Evolutionary conservation across 331 rosid species (phyloP).

Genomic region (Cucumis variabilis): DNA sequence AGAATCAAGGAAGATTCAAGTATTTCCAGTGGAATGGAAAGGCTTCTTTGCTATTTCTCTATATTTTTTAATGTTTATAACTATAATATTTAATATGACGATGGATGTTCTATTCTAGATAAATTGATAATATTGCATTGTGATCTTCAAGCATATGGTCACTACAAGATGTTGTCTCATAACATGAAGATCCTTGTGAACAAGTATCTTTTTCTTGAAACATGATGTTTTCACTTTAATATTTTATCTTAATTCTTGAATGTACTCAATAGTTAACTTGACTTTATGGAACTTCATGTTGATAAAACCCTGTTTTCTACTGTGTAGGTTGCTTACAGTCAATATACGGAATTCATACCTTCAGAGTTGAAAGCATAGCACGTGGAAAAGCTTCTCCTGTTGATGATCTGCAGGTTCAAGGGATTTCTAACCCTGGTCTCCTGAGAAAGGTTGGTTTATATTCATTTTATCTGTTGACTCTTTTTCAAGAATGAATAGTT

Average conservation of each 20-base stretch:
- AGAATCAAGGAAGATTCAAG: neutral
- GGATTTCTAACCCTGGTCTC: slow-evolving; percentile 71
- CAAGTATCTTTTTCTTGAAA: neutral
- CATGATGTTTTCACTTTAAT: neutral
- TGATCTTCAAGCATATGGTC: neutral
- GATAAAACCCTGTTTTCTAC: slow-evolving; percentile 30
- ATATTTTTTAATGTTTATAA: neutral
- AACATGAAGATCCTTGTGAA: neutral
- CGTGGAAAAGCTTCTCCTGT: slow-evolving; percentile 85
- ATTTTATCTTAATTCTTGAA: neutral
- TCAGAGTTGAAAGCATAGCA: slow-evolving; percentile 86
- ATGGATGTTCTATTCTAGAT: neutral
- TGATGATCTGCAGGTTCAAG: slow-evolving; percentile 90
- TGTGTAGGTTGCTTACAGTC: slow-evolving; percentile 86
- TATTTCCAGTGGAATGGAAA: slow-evolving; percentile 6
- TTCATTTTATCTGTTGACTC: slow-evolving; percentile 38
- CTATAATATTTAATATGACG: neutral
- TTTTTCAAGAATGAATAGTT: neutral
- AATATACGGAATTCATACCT: slow-evolving; percentile 79
- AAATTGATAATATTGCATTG: neutral
- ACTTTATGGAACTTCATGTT: neutral
- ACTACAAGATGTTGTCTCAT: neutral
- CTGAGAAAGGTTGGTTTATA: slow-evolving; percentile 72
- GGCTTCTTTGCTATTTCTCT: slow-evolving; percentile 8
- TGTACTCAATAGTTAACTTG: neutral